Percentiles rank a stretch among this genome's conserved stretches.
Conservation (phyloP, 2,329 filamentous ascomycete genomes). For the Fusarium euwallaceae region DNA sequence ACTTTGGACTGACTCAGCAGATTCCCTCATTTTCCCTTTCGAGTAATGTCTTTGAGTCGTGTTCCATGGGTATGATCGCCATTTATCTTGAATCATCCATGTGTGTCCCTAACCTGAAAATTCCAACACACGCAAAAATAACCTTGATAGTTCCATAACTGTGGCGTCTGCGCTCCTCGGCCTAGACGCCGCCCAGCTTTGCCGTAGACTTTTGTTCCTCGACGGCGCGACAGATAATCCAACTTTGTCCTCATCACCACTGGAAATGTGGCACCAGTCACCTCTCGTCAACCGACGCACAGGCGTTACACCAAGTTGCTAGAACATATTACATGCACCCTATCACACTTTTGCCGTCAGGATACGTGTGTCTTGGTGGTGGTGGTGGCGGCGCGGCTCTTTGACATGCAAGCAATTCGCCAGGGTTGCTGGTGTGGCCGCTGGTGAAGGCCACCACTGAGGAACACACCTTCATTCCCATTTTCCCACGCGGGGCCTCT, state of each 20-base stretch:
- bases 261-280: constrained; percentile 37
- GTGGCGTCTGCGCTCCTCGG: neutral
- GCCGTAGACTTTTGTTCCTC: neutral
- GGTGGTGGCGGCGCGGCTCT: constrained; percentile 34
- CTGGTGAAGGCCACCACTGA: neutral
- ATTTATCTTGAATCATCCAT: neutral
- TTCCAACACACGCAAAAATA: neutral
- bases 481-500: neutral
- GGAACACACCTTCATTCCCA: neutral
- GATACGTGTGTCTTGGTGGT: constrained; percentile 14
- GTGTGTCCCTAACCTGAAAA: constrained; percentile 1
- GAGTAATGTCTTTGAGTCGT: constrained; percentile 13
- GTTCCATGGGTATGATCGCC: neutral
- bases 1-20: constrained; percentile 14
- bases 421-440: neutral
- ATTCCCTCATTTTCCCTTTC: neutral
- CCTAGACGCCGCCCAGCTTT: neutral
- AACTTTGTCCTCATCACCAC: neutral
- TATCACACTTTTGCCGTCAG: neutral
- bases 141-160: neutral
- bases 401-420: constrained; percentile 22
- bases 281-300: constrained; percentile 21
- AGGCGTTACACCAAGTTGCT: constrained; percentile 25
- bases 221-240: neutral
- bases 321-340: constrained; percentile 1